phyloP scores from a whole-genome alignment of 2,329 filamentous ascomycete species.

The Phialophora macrospora region DNA sequence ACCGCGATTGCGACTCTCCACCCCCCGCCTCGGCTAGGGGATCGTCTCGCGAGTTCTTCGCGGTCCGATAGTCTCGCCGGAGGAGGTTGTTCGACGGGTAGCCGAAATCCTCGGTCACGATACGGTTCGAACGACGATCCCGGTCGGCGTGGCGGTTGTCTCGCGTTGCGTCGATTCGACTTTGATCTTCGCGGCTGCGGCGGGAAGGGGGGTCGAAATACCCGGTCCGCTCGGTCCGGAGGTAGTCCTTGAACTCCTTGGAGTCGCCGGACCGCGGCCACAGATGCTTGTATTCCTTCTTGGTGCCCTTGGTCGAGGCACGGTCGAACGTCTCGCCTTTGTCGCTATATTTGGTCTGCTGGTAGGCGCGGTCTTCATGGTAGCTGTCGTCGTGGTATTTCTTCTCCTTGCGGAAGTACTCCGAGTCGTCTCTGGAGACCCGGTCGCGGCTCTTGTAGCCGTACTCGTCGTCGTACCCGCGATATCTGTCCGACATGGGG shows the following conservation, averaged over 20 bases:
- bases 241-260: constrained; percentile 11
- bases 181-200: not conserved
- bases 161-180: not conserved
- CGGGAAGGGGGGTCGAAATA: not conserved
- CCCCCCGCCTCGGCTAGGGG: not conserved
- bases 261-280: not conserved
- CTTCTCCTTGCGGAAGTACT: not conserved
- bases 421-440: not conserved
- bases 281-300: not conserved
- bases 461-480: not conserved
- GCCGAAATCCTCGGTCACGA: not conserved
- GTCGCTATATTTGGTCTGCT: not conserved
- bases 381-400: not conserved
- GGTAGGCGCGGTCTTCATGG: not conserved
- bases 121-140: not conserved
- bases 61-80: not conserved
- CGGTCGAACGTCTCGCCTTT: not conserved
- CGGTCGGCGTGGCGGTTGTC: not conserved
- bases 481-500: not conserved
- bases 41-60: constrained; percentile 2
- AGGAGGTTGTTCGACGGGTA: not conserved
- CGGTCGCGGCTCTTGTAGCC: not conserved
- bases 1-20: not conserved
- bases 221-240: constrained; percentile 1
- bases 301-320: not conserved